A percentile compares a stretch with the other conserved stretches of the same genome.
Evolutionary conservation across 805 yeast species (phyloP).

Genomic region (Candida awuae): DNA sequence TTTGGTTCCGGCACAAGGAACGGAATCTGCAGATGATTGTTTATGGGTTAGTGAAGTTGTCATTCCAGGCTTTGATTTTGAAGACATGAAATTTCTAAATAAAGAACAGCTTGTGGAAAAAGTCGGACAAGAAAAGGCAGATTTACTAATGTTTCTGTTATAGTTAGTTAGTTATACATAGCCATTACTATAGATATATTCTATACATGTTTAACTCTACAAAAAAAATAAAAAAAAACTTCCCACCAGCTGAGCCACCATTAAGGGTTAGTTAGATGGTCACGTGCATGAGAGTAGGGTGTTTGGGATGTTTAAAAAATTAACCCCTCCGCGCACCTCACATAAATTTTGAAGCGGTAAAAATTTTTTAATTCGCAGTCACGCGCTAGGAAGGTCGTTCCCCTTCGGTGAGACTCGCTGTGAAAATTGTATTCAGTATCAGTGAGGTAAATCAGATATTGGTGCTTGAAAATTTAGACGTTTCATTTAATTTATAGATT

Average conservation of each 20-base stretch:
- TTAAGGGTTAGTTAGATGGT: too few relatives aligned
- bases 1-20: slow-evolving; percentile 25
- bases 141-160: slow-evolving; percentile 7
- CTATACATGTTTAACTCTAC: too few relatives aligned
- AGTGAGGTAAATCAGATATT: background rate
- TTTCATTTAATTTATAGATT: background rate
- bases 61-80: slow-evolving; percentile 54
- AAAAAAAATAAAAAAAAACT: too few relatives aligned
- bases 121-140: slow-evolving; percentile 33
- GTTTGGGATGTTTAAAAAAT: too few relatives aligned
- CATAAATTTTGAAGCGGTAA: background rate
- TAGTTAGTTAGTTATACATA: slow-evolving; percentile 1
- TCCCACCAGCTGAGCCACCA: too few relatives aligned
- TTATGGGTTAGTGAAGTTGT: slow-evolving; percentile 49
- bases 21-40: slow-evolving; percentile 31
- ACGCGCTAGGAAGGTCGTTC: background rate
- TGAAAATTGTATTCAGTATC: background rate
- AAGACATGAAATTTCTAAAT: slow-evolving; percentile 42
- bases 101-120: slow-evolving; percentile 26
- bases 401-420: background rate
- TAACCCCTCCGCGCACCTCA: slow-evolving; percentile 1
- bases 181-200: too few relatives aligned
- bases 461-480: background rate
- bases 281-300: too few relatives aligned
- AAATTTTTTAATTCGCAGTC: background rate